Conservation (phyloP, 345 rosid species). For the Lepidium aucheri region DNA sequence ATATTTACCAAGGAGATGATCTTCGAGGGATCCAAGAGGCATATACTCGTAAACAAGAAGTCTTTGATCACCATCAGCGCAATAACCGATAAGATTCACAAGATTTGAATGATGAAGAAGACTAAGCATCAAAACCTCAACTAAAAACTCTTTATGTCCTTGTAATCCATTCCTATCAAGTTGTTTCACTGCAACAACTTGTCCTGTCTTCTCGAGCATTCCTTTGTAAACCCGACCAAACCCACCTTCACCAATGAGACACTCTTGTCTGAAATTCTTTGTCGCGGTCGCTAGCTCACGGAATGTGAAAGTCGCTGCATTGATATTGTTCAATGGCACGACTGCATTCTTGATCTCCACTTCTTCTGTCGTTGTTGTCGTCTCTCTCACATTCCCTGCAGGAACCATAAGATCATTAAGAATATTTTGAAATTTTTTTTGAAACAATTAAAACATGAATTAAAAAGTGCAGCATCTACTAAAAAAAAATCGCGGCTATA, state of each 20-base stretch:
- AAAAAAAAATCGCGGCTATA: too few species aligned
- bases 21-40: constrained; percentile 85
- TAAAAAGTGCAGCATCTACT: too few species aligned
- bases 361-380: neutral
- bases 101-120: constrained; percentile 84
- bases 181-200: constrained; percentile 93
- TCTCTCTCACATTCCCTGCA: neutral
- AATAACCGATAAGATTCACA: constrained; percentile 83
- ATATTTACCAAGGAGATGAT: constrained; percentile 61
- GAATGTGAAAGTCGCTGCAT: constrained; percentile 59
- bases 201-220: constrained; percentile 47
- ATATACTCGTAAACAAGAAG: constrained; percentile 87
- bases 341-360: neutral
- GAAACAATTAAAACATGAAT: neutral
- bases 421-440: too few species aligned
- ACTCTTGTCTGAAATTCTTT: constrained; percentile 63
- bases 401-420: neutral
- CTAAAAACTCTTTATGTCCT: constrained; percentile 83
- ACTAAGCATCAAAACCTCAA: constrained; percentile 88
- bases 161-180: constrained; percentile 86
- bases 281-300: constrained; percentile 82
- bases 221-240: constrained; percentile 91
- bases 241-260: constrained; percentile 83
- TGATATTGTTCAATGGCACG: constrained; percentile 30
- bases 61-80: constrained; percentile 90